Percentiles rank a stretch among this genome's conserved stretches.
phyloP scores from a whole-genome alignment of 2,329 filamentous ascomycete genomes.

The Penicillium sp. region DNA sequence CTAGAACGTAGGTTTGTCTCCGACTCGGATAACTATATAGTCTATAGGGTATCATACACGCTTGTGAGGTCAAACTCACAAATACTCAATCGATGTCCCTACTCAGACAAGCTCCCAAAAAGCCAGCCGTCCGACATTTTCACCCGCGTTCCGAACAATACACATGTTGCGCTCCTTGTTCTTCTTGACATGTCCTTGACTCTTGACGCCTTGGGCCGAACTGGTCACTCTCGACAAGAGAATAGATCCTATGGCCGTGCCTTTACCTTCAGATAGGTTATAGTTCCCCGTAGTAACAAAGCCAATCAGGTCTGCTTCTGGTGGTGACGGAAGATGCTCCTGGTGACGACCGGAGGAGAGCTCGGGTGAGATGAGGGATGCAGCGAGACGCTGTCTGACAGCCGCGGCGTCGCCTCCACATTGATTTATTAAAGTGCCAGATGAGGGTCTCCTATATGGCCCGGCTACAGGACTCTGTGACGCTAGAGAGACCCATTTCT shows the following conservation, averaged over 20 bases:
- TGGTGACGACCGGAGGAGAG: conserved; percentile 40
- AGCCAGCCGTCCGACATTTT: conserved; percentile 77
- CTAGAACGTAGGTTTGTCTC: conserved; percentile 11
- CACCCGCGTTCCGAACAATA: conserved; percentile 80
- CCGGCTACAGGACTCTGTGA: conserved; percentile 29
- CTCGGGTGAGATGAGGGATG: conserved; percentile 44
- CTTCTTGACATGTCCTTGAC: conserved; percentile 27
- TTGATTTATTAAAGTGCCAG: neutral
- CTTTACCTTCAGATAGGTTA: conserved; percentile 75
- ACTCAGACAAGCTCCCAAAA: conserved; percentile 71
- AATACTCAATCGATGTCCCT: neutral
- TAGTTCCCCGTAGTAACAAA: conserved; percentile 90
- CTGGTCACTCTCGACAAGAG: conserved; percentile 59
- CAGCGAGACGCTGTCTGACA: conserved; percentile 33
- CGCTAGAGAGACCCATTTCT: conserved; percentile 72
- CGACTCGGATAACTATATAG: neutral
- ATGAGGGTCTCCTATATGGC: neutral
- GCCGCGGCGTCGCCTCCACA: conserved; percentile 24
- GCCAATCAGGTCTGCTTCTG: conserved; percentile 77
- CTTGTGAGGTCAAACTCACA: conserved; percentile 13
- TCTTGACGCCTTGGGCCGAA: neutral
- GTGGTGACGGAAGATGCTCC: conserved; percentile 64
- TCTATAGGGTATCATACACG: conserved; percentile 10
- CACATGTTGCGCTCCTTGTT: conserved; percentile 54
- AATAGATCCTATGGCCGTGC: conserved; percentile 75